Evolutionary conservation across 768 basidiomycete genomes (phyloP).

Genomic region (Mycena galopus): DNA sequence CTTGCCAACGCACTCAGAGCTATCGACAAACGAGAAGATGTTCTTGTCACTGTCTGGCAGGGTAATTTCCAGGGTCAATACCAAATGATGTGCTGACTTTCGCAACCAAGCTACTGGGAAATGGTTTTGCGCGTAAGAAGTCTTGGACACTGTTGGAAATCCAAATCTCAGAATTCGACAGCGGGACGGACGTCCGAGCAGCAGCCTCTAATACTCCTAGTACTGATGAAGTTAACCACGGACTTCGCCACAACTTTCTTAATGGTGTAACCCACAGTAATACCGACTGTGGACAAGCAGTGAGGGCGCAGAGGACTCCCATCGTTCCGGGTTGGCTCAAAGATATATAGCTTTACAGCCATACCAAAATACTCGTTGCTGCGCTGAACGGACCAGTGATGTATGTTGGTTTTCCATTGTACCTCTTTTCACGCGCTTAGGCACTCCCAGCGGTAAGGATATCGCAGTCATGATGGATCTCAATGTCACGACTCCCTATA

Average conservation of each 20-base stretch:
- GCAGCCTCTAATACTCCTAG: constrained; percentile 24
- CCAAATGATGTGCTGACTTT: background rate
- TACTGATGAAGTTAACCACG: constrained; percentile 37
- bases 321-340: background rate
- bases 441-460: constrained; percentile 57
- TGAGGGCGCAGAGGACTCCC: constrained; percentile 44
- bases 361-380: constrained; percentile 77
- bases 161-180: constrained; percentile 39
- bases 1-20: constrained; percentile 69
- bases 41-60: constrained; percentile 77
- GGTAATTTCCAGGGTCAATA: constrained; percentile 49
- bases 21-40: constrained; percentile 71
- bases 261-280: constrained; percentile 62
- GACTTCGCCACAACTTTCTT: constrained; percentile 62
- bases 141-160: background rate
- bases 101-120: constrained; percentile 62
- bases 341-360: constrained; percentile 67
- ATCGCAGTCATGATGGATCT: background rate
- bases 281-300: constrained; percentile 75
- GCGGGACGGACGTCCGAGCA: constrained; percentile 74
- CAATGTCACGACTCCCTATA: background rate
- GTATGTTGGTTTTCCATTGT: background rate
- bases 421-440: background rate
- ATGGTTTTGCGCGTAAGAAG: constrained; percentile 80
- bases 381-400: constrained; percentile 83